These are phyloP conservation scores for Helenozyma rhizophorensis DNA, from an alignment of 805 yeast genomes.

Conservation along the genomic window DNA sequence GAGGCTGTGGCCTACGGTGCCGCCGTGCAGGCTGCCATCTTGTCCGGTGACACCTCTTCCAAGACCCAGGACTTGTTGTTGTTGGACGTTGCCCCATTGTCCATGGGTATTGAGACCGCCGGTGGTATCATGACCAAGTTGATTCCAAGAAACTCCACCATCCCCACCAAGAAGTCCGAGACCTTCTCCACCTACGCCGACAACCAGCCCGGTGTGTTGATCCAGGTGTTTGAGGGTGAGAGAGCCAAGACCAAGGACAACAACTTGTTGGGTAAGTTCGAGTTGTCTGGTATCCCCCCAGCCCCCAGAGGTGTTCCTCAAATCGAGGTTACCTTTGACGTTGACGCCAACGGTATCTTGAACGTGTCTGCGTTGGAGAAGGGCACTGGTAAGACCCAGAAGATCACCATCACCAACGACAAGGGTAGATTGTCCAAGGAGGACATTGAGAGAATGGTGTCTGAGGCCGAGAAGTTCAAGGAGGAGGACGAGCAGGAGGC, in stretches of 20 bases:
- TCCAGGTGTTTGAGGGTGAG: constrained; percentile 98
- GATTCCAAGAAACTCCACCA: constrained; percentile 97
- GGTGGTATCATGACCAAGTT: constrained; percentile 99
- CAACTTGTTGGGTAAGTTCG: constrained; percentile 95
- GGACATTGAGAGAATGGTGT: constrained; percentile 96
- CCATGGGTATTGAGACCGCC: constrained; percentile 97
- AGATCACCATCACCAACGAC: constrained; percentile 97
- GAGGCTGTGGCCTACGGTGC: constrained; percentile 62
- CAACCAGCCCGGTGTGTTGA: constrained; percentile 97
- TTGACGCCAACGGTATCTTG: constrained; percentile 96
- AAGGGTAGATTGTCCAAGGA: constrained; percentile 98
- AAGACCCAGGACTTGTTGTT: constrained; percentile 90
- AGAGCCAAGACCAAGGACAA: constrained; percentile 94
- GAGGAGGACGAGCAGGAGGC: constrained; percentile 77
- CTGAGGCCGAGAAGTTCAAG: constrained; percentile 87
- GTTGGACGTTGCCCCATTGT: constrained; percentile 96
- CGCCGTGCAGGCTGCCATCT: constrained; percentile 98
- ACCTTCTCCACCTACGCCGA: constrained; percentile 95
- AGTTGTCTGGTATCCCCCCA: constrained; percentile 94
- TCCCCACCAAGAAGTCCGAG: constrained; percentile 97
- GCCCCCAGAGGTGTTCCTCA: constrained; percentile 99
- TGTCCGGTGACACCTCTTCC: constrained; percentile 63
- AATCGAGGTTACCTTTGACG: constrained; percentile 94
- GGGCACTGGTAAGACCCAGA: constrained; percentile 96
- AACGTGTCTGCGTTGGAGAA: constrained; percentile 95